Evolutionary conservation across 2,329 filamentous ascomycete genomes (phyloP).

Genomic region (Clonostachys rosea): DNA sequence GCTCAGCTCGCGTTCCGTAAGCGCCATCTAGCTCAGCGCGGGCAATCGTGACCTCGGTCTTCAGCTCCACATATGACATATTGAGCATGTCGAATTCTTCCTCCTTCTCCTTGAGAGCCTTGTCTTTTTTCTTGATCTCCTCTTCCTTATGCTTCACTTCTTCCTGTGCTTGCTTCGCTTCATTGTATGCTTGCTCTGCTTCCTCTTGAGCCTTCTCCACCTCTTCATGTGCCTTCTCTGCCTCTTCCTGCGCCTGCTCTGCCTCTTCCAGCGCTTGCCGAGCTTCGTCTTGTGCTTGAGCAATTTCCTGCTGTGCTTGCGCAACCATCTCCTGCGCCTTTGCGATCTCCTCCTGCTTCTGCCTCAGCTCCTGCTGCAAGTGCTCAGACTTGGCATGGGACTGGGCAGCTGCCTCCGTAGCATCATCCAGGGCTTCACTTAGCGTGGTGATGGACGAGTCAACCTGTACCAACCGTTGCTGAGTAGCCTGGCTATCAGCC

Average conservation of each 20-base stretch:
- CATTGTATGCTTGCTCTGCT: constrained; percentile 6
- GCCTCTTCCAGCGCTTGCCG: not conserved
- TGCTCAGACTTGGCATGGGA: constrained; percentile 18
- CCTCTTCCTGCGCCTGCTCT: not conserved
- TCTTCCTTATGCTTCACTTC: constrained; percentile 17
- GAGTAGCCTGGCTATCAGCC: constrained; percentile 29
- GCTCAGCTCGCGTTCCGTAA: constrained; percentile 54
- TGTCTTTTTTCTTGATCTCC: constrained; percentile 18
- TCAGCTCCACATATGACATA: constrained; percentile 50
- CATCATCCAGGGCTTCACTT: constrained; percentile 19
- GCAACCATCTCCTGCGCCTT: constrained; percentile 16
- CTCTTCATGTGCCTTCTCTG: constrained; percentile 3
- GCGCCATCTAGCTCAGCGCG: constrained; percentile 59
- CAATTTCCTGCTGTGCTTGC: constrained; percentile 10
- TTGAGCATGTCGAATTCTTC: constrained; percentile 45
- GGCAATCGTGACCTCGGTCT: constrained; percentile 57
- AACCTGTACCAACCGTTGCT: constrained; percentile 19
- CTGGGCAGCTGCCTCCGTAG: constrained; percentile 13
- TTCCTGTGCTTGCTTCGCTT: constrained; percentile 20
- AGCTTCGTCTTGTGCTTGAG: not conserved
- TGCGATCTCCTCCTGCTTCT: constrained; percentile 17
- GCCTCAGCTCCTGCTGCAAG: constrained; percentile 13
- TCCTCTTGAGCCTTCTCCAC: constrained; percentile 5
- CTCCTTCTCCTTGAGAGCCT: constrained; percentile 39
- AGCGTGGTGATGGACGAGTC: constrained; percentile 18